Percentiles rank a stretch among this genome's conserved stretches.
Conservation (phyloP, 2,329 filamentous ascomycete genomes). For the Paecilomyces formosus region DNA sequence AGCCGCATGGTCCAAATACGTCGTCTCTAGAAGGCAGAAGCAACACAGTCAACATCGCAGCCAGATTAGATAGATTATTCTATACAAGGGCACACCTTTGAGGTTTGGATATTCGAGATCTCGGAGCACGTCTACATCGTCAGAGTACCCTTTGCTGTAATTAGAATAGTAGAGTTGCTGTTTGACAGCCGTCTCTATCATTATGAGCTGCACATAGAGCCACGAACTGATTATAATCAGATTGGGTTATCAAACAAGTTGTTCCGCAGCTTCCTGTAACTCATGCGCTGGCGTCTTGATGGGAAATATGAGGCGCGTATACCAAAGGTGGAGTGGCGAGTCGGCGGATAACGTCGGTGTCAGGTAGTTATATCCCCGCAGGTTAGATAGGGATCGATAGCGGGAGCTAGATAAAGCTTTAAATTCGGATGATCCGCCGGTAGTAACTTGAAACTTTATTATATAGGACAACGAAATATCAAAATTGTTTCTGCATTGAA, state of each 20-base stretch:
- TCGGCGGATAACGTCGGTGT: not conserved
- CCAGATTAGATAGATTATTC: not conserved
- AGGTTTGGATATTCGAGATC: slow-evolving; percentile 41
- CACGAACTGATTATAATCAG: not conserved
- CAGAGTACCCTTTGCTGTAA: slow-evolving; percentile 30
- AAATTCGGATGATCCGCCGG: not conserved
- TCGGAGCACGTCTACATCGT: slow-evolving; percentile 42
- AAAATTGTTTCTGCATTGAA: not conserved
- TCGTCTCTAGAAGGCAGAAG: slow-evolving; percentile 46
- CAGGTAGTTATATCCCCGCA: not conserved
- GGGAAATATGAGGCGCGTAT: not conserved
- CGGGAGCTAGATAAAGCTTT: not conserved
- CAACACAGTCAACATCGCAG: not conserved
- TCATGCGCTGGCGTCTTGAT: not conserved
- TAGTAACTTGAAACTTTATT: not conserved
- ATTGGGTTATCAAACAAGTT: not conserved
- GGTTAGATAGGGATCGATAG: not conserved
- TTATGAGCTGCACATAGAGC: not conserved
- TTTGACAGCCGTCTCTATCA: not conserved
- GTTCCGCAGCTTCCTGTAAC: not conserved
- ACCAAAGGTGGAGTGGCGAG: not conserved
- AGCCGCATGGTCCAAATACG: slow-evolving; percentile 93
- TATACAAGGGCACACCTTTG: slow-evolving; percentile 19
- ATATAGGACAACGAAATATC: not conserved
- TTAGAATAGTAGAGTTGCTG: not conserved